Conservation (phyloP, 768 basidiomycete species). For the Termitomyces heimii region DNA sequence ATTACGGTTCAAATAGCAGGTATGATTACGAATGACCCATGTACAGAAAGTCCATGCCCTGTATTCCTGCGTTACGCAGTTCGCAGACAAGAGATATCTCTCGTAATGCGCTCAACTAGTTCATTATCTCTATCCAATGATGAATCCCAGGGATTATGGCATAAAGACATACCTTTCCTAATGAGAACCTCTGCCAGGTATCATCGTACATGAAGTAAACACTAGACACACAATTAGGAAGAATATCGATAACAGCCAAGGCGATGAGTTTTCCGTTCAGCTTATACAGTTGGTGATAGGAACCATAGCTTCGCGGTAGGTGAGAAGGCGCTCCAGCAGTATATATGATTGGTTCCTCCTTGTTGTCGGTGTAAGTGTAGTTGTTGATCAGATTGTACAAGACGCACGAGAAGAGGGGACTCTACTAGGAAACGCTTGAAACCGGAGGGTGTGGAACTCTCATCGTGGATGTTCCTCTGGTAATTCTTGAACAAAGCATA, state of each 20-base stretch:
- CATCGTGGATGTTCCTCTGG: slow-evolving; percentile 74
- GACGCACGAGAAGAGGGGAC: slow-evolving; percentile 63
- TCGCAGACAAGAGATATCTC: slow-evolving; percentile 75
- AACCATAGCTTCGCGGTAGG: slow-evolving; percentile 80
- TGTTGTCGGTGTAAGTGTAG: slow-evolving; percentile 18
- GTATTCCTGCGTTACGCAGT: slow-evolving; percentile 63
- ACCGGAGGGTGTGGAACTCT: slow-evolving; percentile 42
- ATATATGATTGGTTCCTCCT: slow-evolving; percentile 64
- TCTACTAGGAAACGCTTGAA: slow-evolving; percentile 79
- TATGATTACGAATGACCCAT: slow-evolving; percentile 57
- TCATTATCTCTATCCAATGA: not conserved
- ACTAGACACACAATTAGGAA: slow-evolving; percentile 78
- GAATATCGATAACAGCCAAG: slow-evolving; percentile 83
- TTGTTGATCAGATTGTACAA: not conserved
- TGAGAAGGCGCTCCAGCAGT: slow-evolving; percentile 37
- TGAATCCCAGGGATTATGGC: not conserved
- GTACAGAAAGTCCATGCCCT: slow-evolving; percentile 64
- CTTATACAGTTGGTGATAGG: slow-evolving; percentile 86
- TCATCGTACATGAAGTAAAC: slow-evolving; percentile 88
- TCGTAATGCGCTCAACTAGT: slow-evolving; percentile 76
- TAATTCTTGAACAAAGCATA: slow-evolving; percentile 73
- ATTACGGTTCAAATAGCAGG: not conserved
- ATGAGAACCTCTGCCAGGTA: slow-evolving; percentile 58
- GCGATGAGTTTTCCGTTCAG: slow-evolving; percentile 81
- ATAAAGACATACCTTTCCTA: slow-evolving; percentile 60